Conservation (phyloP, 2,329 filamentous ascomycete species). For the Fusarium scirpi region DNA sequence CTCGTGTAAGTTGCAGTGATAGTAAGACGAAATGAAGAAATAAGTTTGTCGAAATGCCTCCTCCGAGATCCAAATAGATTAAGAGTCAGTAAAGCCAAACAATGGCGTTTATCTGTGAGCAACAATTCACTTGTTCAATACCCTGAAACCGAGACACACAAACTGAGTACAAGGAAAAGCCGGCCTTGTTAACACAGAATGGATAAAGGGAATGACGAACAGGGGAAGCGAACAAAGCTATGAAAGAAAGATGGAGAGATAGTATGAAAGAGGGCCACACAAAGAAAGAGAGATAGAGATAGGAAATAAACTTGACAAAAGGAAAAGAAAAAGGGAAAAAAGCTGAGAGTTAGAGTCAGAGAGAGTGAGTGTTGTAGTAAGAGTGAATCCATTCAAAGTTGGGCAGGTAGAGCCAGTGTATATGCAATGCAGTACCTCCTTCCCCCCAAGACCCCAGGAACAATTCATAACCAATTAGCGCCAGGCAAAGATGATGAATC, state of each 20-base stretch:
- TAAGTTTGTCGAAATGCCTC: slow-evolving; percentile 16
- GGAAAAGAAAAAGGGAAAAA: slow-evolving; percentile 27
- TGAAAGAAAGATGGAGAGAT: slow-evolving; percentile 26
- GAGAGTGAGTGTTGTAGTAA: slow-evolving; percentile 13
- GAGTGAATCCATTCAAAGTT: slow-evolving; percentile 23
- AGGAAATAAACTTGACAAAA: slow-evolving; percentile 25
- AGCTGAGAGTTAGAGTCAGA: slow-evolving; percentile 14
- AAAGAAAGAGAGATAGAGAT: slow-evolving; percentile 23
- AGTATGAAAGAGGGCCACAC: slow-evolving; percentile 27
- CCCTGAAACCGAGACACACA: slow-evolving; percentile 17
- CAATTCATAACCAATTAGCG: slow-evolving; percentile 30
- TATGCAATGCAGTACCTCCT: slow-evolving; percentile 27
- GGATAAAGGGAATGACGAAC: slow-evolving; percentile 26
- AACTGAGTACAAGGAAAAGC: slow-evolving; percentile 21
- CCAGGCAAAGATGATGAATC: slow-evolving; percentile 11
- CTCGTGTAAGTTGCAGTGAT: slow-evolving; percentile 21
- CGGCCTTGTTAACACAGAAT: slow-evolving; percentile 22
- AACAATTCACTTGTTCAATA: slow-evolving; percentile 31
- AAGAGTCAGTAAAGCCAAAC: slow-evolving; percentile 20
- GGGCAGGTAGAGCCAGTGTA: slow-evolving; percentile 14
- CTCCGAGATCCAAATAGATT: slow-evolving; percentile 23
- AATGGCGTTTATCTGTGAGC: background rate
- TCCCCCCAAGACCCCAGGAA: slow-evolving; percentile 5
- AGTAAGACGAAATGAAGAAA: slow-evolving; percentile 11
- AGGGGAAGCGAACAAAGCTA: slow-evolving; percentile 21